Conservation (phyloP, 2,329 filamentous ascomycete genomes). For the Helminthosporium solani region DNA sequence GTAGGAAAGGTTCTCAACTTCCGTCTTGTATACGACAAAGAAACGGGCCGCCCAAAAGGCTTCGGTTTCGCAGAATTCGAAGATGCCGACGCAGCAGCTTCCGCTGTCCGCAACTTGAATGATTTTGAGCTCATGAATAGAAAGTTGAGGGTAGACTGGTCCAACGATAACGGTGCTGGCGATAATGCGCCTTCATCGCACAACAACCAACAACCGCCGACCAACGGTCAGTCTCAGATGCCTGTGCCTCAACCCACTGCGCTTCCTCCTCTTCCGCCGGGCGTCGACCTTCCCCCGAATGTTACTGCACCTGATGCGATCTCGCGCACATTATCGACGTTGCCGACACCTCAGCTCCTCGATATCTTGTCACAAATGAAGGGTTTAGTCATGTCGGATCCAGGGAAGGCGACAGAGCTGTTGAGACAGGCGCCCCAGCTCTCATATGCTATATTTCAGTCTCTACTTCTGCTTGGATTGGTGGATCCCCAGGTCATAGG, state of each 20-base stretch:
- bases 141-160: conserved; percentile 93
- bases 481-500: conserved; percentile 82
- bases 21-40: conserved; percentile 89
- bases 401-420: conserved; percentile 79
- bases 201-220: conserved; percentile 45
- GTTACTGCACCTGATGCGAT: conserved; percentile 88
- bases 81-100: conserved; percentile 87
- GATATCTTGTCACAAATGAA: conserved; percentile 97
- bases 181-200: conserved; percentile 51
- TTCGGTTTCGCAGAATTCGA: conserved; percentile 97
- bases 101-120: conserved; percentile 92
- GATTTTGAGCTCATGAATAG: conserved; percentile 94
- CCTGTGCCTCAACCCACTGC: conserved; percentile 48
- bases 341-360: conserved; percentile 84
- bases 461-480: conserved; percentile 86
- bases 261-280: conserved; percentile 79
- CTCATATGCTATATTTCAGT: conserved; percentile 92
- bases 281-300: conserved; percentile 78
- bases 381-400: conserved; percentile 77
- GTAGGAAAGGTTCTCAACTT: conserved; percentile 91
- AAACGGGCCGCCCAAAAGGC: conserved; percentile 91
- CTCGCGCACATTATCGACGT: conserved; percentile 81
- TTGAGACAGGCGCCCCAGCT: conserved; percentile 88
- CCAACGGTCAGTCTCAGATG: conserved; percentile 45
- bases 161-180: conserved; percentile 79